A percentile compares a stretch with the other conserved stretches of the same genome.
phyloP scores from a whole-genome alignment of 2,329 filamentous ascomycete genomes.

The Ophiostoma australiae region DNA sequence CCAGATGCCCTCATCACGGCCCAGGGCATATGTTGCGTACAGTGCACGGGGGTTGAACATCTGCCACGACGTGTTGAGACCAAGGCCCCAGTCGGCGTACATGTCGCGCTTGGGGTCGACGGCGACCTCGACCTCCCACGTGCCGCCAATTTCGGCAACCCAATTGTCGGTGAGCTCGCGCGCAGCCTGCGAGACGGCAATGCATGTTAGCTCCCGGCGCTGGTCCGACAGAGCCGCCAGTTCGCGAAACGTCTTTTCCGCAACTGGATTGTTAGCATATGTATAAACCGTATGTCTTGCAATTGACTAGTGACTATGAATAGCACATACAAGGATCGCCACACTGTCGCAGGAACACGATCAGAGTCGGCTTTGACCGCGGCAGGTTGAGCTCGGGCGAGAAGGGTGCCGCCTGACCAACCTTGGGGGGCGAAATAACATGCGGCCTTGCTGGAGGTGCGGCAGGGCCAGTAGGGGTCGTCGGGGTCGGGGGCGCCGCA shows the following conservation, averaged over 20 bases:
- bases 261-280: slow-evolving; percentile 44
- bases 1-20: slow-evolving; percentile 60
- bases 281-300: not conserved
- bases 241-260: slow-evolving; percentile 59
- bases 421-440: slow-evolving; percentile 33
- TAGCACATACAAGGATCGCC: slow-evolving; percentile 62
- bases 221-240: slow-evolving; percentile 49
- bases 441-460: slow-evolving; percentile 30
- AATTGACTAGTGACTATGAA: not conserved
- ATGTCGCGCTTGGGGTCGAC: slow-evolving; percentile 54
- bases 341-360: slow-evolving; percentile 68
- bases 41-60: slow-evolving; percentile 56
- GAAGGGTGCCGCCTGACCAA: slow-evolving; percentile 53
- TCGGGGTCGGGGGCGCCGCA: not conserved
- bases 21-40: slow-evolving; percentile 53
- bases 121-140: slow-evolving; percentile 54
- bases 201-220: slow-evolving; percentile 49
- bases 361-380: slow-evolving; percentile 51
- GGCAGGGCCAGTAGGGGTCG: slow-evolving; percentile 4
- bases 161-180: slow-evolving; percentile 51
- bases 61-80: slow-evolving; percentile 57
- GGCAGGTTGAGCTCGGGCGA: slow-evolving; percentile 50
- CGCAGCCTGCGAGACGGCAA: slow-evolving; percentile 59
- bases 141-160: slow-evolving; percentile 52
- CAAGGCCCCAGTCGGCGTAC: slow-evolving; percentile 63